These are phyloP conservation scores for Trichoderma simmonsii DNA, from an alignment of 2,329 filamentous ascomycete genomes.

Conservation along the genomic window DNA sequence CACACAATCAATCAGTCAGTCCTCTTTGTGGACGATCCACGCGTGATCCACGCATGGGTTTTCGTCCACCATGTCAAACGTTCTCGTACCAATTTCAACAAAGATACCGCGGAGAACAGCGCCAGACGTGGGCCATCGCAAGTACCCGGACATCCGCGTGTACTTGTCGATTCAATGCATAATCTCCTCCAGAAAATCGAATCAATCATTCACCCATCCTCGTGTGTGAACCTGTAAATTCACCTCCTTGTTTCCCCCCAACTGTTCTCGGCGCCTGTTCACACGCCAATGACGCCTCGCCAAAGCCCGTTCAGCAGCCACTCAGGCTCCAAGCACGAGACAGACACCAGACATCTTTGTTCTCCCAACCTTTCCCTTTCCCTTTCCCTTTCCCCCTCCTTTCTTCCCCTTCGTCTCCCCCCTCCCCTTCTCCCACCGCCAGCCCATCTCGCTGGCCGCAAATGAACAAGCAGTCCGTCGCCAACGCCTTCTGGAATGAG, in stretches of 20 bases:
- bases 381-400: not conserved
- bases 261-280: not conserved
- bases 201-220: not conserved
- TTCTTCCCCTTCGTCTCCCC: not conserved
- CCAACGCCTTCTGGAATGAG: conserved; percentile 13
- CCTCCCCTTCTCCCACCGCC: not conserved
- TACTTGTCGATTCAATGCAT: not conserved
- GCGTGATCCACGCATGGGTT: conserved; percentile 7
- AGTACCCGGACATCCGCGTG: not conserved
- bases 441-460: conserved; percentile 1
- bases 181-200: not conserved
- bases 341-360: not conserved
- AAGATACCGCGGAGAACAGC: not conserved
- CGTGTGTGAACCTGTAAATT: not conserved
- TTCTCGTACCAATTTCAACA: not conserved
- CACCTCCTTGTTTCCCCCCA: not conserved
- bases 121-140: not conserved
- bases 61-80: not conserved
- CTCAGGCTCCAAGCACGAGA: not conserved
- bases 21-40: not conserved
- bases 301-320: not conserved
- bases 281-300: not conserved
- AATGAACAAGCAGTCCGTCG: not conserved
- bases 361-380: not conserved
- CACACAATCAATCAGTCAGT: not conserved